phyloP scores from a whole-genome alignment of 2,329 filamentous ascomycete species.

The Xylaria sp. region DNA sequence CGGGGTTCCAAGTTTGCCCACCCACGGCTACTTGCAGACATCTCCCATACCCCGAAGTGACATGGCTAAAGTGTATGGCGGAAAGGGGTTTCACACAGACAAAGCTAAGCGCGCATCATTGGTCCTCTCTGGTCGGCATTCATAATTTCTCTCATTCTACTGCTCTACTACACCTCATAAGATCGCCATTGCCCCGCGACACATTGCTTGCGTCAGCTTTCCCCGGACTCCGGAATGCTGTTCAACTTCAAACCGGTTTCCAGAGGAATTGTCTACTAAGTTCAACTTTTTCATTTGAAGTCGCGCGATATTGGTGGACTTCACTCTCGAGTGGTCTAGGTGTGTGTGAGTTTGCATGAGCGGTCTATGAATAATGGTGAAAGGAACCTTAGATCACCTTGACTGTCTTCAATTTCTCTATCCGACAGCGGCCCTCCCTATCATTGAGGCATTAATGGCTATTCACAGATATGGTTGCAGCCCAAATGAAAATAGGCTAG shows the following conservation, averaged over 20 bases:
- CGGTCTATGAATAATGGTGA: background rate
- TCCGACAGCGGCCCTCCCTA: background rate
- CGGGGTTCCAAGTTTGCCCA: background rate
- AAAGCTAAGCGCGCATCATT: slow-evolving; percentile 4
- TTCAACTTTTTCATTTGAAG: background rate
- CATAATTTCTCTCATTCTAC: background rate
- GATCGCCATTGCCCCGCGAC: slow-evolving; percentile 19
- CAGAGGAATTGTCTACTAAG: background rate
- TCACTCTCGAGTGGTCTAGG: background rate
- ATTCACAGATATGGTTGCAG: background rate
- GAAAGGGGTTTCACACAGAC: slow-evolving; percentile 1
- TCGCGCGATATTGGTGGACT: background rate
- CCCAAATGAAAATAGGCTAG: background rate
- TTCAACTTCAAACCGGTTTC: background rate
- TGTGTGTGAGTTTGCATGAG: background rate
- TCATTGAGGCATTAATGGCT: background rate
- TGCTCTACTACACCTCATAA: background rate
- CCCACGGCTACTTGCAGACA: background rate
- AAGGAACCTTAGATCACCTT: background rate
- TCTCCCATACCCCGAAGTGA: background rate
- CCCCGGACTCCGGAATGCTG: slow-evolving; percentile 17
- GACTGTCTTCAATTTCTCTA: background rate
- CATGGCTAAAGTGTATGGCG: background rate
- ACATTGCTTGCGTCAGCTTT: slow-evolving; percentile 31
- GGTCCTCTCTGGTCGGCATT: slow-evolving; percentile 9